Evolutionary conservation across 2,329 filamentous ascomycete genomes (phyloP).

Genomic region (Tolypocladium endophyticum): DNA sequence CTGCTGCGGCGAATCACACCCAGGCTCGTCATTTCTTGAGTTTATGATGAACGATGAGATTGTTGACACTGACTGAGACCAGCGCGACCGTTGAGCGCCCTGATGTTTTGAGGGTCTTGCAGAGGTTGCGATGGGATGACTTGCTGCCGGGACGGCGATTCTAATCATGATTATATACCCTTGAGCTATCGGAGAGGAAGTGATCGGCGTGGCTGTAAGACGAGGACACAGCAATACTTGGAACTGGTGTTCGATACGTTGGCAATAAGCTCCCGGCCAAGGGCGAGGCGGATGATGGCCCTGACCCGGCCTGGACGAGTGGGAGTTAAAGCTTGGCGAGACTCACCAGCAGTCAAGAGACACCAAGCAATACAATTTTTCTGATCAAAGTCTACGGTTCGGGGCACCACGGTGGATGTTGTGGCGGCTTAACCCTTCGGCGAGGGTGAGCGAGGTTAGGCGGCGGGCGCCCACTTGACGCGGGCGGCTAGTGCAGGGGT

Average conservation of each 20-base stretch:
- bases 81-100: not conserved
- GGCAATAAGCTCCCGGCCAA: not conserved
- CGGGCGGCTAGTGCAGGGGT: not conserved
- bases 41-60: constrained; percentile 16
- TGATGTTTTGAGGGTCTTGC: not conserved
- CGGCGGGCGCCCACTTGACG: not conserved
- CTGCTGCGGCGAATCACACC: constrained; percentile 28
- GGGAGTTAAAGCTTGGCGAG: not conserved
- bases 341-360: not conserved
- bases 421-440: not conserved
- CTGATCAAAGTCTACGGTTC: not conserved
- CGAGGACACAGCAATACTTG: not conserved
- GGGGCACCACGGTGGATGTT: not conserved
- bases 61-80: constrained; percentile 1
- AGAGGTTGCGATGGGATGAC: not conserved
- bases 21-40: constrained; percentile 22
- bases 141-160: not conserved
- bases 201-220: not conserved
- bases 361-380: not conserved
- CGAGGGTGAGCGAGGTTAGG: not conserved
- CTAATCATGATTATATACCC: constrained; percentile 5
- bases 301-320: not conserved
- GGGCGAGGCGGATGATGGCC: not conserved
- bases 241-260: not conserved
- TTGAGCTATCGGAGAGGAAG: constrained; percentile 1